Conservation (phyloP, 306 rosid species). For the Quillaja saponaria region DNA sequence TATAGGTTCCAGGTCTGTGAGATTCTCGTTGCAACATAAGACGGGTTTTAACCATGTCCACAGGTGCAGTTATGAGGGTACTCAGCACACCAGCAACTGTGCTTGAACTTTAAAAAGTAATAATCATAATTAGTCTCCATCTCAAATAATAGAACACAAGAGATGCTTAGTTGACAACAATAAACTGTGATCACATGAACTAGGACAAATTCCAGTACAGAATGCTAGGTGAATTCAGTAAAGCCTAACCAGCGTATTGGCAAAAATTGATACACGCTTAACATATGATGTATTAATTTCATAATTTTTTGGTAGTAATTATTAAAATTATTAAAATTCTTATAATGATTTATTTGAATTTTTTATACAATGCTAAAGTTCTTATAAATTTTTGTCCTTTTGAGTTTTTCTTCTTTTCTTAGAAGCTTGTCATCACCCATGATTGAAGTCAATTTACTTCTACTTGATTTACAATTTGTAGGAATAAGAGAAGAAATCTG, state of each 20-base stretch:
- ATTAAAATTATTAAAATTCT: not conserved
- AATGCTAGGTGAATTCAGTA: slow-evolving; percentile 7
- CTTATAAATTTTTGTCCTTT: slow-evolving; percentile 1
- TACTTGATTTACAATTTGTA: slow-evolving; percentile 27
- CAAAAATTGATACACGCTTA: slow-evolving; percentile 16
- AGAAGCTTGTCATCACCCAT: not conserved
- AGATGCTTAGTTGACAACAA: slow-evolving; percentile 12
- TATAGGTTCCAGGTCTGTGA: slow-evolving; percentile 49
- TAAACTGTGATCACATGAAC: slow-evolving; percentile 1
- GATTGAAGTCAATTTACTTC: slow-evolving; percentile 17
- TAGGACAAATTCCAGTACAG: slow-evolving; percentile 14
- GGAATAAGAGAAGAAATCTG: slow-evolving; percentile 19
- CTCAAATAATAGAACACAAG: slow-evolving; percentile 16
- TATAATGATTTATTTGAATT: slow-evolving; percentile 7
- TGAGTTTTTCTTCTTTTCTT: slow-evolving; percentile 16
- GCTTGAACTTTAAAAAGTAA: slow-evolving; percentile 69
- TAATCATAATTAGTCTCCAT: slow-evolving; percentile 33
- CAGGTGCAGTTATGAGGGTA: slow-evolving; percentile 80
- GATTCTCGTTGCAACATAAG: slow-evolving; percentile 92
- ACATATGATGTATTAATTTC: not conserved
- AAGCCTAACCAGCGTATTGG: slow-evolving; percentile 11
- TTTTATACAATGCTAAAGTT: not conserved
- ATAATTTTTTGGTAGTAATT: slow-evolving; percentile 3
- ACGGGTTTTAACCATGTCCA: slow-evolving; percentile 95
- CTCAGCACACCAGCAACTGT: slow-evolving; percentile 69